A percentile compares a stretch with the other conserved stretches of the same genome.
phyloP scores from a whole-genome alignment of 2,329 filamentous ascomycete genomes.

The Parafenestella ontariensis region DNA sequence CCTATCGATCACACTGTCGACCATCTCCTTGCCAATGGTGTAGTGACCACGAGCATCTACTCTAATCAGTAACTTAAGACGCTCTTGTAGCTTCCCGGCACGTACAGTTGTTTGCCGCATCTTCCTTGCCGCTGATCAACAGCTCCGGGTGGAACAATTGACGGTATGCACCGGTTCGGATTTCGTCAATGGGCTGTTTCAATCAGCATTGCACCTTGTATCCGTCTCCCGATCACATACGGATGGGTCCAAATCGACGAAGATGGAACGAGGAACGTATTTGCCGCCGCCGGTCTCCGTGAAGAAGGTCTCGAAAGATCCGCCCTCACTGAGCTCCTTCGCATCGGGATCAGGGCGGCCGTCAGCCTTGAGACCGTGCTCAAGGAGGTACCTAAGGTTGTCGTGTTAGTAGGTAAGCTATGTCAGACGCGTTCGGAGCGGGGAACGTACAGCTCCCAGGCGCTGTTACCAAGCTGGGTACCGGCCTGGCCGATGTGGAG shows the following conservation, averaged over 20 bases:
- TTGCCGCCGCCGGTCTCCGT: slow-evolving; percentile 75
- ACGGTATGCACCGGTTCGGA: slow-evolving; percentile 71
- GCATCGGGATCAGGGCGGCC: slow-evolving; percentile 68
- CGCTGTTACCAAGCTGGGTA: slow-evolving; percentile 76
- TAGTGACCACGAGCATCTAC: slow-evolving; percentile 75
- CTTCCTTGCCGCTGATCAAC: slow-evolving; percentile 76
- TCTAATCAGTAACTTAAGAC: slow-evolving; percentile 20
- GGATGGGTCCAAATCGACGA: slow-evolving; percentile 75
- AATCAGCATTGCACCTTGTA: slow-evolving; percentile 21
- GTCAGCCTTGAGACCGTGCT: slow-evolving; percentile 72
- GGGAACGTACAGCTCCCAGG: slow-evolving; percentile 74
- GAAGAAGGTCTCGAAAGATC: slow-evolving; percentile 77
- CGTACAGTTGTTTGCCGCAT: slow-evolving; percentile 77
- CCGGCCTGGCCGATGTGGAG: slow-evolving; percentile 75
- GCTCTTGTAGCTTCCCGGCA: background rate
- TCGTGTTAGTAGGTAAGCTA: slow-evolving; percentile 26
- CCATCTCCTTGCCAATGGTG: slow-evolving; percentile 79
- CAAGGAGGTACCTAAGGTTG: slow-evolving; percentile 69
- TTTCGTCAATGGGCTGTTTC: slow-evolving; percentile 70
- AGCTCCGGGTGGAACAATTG: slow-evolving; percentile 76
- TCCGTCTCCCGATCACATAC: slow-evolving; percentile 48
- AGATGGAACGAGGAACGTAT: slow-evolving; percentile 75
- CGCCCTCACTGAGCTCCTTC: slow-evolving; percentile 66
- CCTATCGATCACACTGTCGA: slow-evolving; percentile 72
- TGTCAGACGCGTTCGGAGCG: slow-evolving; percentile 9